A percentile compares a stretch with the other conserved stretches of the same genome.
Conservation (phyloP, 305 asterid genomes). For the Lippia alba region DNA sequence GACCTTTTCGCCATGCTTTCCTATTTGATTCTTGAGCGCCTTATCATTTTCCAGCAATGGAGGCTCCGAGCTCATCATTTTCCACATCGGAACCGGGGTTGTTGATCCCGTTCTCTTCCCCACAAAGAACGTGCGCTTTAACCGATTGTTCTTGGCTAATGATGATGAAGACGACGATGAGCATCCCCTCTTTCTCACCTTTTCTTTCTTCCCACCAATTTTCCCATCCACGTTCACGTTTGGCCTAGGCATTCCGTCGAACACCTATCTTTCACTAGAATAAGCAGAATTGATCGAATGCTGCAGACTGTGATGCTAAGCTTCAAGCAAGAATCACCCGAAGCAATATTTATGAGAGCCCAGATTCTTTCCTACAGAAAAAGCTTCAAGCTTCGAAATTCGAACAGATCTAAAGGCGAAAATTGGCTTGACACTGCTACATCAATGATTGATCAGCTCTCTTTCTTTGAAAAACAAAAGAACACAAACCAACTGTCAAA, state of each 20-base stretch:
- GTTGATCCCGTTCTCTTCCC: constrained; percentile 80
- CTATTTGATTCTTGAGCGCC: constrained; percentile 52
- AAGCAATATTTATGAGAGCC: no score
- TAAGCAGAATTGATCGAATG: constrained; percentile 6
- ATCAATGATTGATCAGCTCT: constrained; percentile 23
- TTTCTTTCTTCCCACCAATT: constrained; percentile 62
- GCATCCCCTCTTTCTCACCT: constrained; percentile 83
- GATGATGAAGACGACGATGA: constrained; percentile 88
- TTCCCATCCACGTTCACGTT: constrained; percentile 56
- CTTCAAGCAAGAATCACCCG: constrained; percentile 40
- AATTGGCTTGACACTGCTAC: constrained; percentile 30
- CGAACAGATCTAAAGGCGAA: constrained; percentile 50
- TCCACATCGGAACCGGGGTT: constrained; percentile 88
- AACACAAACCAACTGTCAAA: constrained; percentile 33
- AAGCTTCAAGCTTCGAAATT: constrained; percentile 31
- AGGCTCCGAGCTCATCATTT: constrained; percentile 65
- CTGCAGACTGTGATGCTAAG: constrained; percentile 1
- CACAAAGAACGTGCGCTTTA: constrained; percentile 75
- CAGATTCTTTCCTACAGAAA: constrained; percentile 22
- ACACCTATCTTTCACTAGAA: constrained; percentile 1
- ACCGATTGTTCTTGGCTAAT: constrained; percentile 58
- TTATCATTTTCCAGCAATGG: constrained; percentile 56
- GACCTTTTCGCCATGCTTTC: constrained; percentile 48
- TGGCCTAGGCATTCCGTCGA: constrained; percentile 59
- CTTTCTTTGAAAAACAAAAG: constrained; percentile 24